Percentiles rank a stretch among this genome's conserved stretches.
Evolutionary conservation across 371 early-diverging fungal species (phyloP).

Genomic region (Mortierella sp.): DNA sequence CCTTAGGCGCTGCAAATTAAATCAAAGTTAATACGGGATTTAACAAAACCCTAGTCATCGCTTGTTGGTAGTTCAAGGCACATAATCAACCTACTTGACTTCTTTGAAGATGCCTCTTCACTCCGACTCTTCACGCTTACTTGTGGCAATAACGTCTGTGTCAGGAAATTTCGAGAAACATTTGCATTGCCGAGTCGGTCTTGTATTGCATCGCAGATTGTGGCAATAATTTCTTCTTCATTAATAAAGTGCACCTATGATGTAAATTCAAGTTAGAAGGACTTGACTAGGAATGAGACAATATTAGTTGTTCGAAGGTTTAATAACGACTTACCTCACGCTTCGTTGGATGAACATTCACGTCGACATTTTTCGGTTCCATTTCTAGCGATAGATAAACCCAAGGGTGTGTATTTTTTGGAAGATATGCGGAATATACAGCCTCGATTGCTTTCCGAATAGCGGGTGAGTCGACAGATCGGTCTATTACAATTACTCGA

Average conservation of each 20-base stretch:
- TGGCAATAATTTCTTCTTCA: constrained; percentile 85
- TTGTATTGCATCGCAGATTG: constrained; percentile 74
- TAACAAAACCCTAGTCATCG: background rate
- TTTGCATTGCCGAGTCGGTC: constrained; percentile 63
- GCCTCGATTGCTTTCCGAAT: constrained; percentile 86
- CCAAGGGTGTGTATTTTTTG: constrained; percentile 92
- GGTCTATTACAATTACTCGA: constrained; percentile 63
- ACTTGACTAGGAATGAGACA: background rate
- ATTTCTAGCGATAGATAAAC: constrained; percentile 91
- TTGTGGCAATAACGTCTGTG: constrained; percentile 60
- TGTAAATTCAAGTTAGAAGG: background rate
- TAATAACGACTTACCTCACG: constrained; percentile 67
- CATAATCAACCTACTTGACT: constrained; percentile 17
- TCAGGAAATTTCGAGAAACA: constrained; percentile 66
- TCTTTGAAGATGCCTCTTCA: constrained; percentile 32
- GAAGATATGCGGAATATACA: constrained; percentile 84
- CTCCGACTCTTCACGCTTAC: constrained; percentile 17
- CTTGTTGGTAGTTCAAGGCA: background rate
- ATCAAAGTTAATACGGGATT: background rate
- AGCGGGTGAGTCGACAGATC: constrained; percentile 86
- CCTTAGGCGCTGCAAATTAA: constrained; percentile 29
- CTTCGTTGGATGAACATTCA: constrained; percentile 99
- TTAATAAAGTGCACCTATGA: constrained; percentile 89
- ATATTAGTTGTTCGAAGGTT: background rate
- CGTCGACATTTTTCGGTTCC: constrained; percentile 91